Conservation (phyloP, 257 asterid genomes). For the Solanum tarapatanum region DNA sequence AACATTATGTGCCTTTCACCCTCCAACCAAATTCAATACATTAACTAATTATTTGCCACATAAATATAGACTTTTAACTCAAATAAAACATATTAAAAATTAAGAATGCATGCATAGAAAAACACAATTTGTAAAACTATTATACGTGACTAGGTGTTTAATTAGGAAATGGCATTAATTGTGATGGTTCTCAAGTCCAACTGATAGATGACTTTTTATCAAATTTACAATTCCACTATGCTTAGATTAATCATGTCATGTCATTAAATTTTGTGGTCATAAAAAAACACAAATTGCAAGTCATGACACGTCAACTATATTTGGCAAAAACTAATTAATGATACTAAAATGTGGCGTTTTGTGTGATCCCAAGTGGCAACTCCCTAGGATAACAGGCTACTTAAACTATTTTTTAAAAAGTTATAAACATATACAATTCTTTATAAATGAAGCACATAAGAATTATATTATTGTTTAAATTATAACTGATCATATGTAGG, state of each 20-base stretch:
- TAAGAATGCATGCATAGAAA: background rate
- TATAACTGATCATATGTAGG: background rate
- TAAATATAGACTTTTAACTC: background rate
- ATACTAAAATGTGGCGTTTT: background rate
- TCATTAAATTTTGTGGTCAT: background rate
- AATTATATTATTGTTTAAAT: background rate
- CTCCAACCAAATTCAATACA: background rate
- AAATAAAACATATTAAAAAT: background rate
- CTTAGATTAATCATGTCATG: background rate
- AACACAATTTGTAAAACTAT: background rate
- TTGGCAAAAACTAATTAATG: background rate
- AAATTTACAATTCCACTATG: background rate
- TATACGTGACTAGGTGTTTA: background rate
- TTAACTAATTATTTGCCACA: background rate
- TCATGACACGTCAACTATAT: background rate
- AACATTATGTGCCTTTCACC: background rate
- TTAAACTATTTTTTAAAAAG: background rate
- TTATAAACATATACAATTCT: background rate
- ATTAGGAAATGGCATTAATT: background rate
- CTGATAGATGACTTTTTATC: background rate
- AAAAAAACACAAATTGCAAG: background rate
- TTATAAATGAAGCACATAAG: background rate
- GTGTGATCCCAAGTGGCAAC: background rate
- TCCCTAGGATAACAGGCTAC: background rate
- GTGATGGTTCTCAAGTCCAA: background rate